Evolutionary conservation across 2,329 filamentous ascomycete species (phyloP), one percentile per base, ranked within the genome.

Genomic region (Aspergillus melleus): DNA sequence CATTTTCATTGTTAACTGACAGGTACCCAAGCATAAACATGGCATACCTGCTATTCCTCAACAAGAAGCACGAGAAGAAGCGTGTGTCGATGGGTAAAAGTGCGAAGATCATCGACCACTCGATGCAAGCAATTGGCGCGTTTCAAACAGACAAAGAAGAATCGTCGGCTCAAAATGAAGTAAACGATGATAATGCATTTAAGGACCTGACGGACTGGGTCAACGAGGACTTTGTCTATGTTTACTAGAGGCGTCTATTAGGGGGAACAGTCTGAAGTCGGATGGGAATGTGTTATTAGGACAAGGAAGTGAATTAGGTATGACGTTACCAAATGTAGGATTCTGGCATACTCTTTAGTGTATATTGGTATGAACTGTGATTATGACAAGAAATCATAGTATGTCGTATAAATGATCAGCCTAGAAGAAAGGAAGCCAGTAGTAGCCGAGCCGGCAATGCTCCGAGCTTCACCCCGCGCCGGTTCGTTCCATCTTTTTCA

Each of bases 171-270:
- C 68, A 65, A 39, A 70, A 71, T 55, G 67, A 58, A 22, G 67
- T 65, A 3, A 68, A 71, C 11, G 77, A 80, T 1, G 80, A 84
- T 26, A 79, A 82, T 63, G 80, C 82, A 1, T 84, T 85, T 66
- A 81, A 83, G 53, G 86, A 89, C 68, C 72, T 83, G 19, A 88
- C 85, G 16, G 86, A 88, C 69, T 71, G 84, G 66, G 76, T 83
- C 72, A 88, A 88, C 62, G 85, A 88, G 66, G 85, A 88, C 61
- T 88, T 88, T 66, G 79, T 88, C 6, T 88, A 85, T 71, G 79
- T 88, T 2, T 85, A 78, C 54, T 83, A 69, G 63, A 14, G 16
- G n/a, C n/a, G n/a, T n/a, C n/a, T n/a, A n/a, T n/a, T n/a, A n/a
- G n/a, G n/a, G n/a, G n/a, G n/a, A n/a, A n/a, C 14, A 6, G 16